phyloP scores from a whole-genome alignment of 2,329 filamentous ascomycete genomes.

The Rutstroemia sp. region DNA sequence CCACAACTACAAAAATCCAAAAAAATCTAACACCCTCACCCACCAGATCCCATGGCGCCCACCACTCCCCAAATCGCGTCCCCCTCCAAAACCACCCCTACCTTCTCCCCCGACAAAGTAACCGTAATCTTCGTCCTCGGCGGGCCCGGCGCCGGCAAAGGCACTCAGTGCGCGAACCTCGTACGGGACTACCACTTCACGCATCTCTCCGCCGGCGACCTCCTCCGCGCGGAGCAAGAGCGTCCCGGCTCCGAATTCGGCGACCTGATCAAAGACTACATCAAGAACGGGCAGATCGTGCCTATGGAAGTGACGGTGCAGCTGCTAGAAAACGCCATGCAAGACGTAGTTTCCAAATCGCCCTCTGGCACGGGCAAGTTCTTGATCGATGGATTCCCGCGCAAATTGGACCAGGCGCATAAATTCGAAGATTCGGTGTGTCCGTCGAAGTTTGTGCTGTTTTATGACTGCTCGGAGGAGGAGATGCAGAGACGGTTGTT shows the following conservation, averaged over 20 bases:
- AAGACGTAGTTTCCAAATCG: conserved; percentile 51
- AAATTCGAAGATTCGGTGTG: conserved; percentile 91
- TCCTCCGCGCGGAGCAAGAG: conserved; percentile 88
- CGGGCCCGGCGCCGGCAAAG: conserved; percentile 91
- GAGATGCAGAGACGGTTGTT: conserved; percentile 53
- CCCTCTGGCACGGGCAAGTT: conserved; percentile 57
- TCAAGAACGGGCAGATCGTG: conserved; percentile 90
- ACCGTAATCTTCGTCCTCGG: conserved; percentile 97
- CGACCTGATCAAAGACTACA: conserved; percentile 85
- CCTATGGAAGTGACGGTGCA: conserved; percentile 98
- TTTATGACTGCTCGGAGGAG: conserved; percentile 87
- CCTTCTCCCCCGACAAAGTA: conserved; percentile 68
- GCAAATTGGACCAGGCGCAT: conserved; percentile 93
- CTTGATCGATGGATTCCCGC: conserved; percentile 76
- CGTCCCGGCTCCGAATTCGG: conserved; percentile 83
- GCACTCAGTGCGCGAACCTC: conserved; percentile 87
- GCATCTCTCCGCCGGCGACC: conserved; percentile 87
- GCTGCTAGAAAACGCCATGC: conserved; percentile 90
- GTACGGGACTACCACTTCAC: conserved; percentile 85
- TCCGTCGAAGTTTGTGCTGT: conserved; percentile 76
- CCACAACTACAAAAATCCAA: not conserved
- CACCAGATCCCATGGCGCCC: conserved; percentile 1
- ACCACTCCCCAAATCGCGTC: conserved; percentile 33
- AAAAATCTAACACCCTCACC: not conserved
- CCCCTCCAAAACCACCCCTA: conserved; percentile 51